Percentiles rank a stretch among this genome's conserved stretches.
Conservation (phyloP, 345 rosid genomes). For the Arabidopsis arenosa region DNA sequence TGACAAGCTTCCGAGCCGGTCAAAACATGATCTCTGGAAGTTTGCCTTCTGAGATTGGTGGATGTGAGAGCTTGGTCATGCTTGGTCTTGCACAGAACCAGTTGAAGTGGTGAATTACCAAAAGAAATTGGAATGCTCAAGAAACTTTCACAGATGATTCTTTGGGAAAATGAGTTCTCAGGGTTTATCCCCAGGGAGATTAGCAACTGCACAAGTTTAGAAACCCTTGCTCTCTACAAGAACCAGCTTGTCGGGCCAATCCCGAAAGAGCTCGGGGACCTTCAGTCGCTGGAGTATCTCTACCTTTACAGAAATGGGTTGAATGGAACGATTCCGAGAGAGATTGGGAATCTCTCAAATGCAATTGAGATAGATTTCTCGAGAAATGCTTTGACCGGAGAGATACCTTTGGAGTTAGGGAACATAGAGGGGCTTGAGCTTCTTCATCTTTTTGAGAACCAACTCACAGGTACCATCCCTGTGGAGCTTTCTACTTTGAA, state of each 20-base stretch:
- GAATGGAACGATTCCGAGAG: constrained; percentile 80
- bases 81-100: constrained; percentile 91
- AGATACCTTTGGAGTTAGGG: constrained; percentile 73
- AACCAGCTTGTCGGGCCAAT: constrained; percentile 76
- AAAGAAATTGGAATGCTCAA: constrained; percentile 73
- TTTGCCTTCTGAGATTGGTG: constrained; percentile 74
- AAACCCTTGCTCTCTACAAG: constrained; percentile 73
- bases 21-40: constrained; percentile 87
- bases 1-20: constrained; percentile 73
- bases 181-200: constrained; percentile 75
- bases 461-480: constrained; percentile 71
- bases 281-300: constrained; percentile 50
- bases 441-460: constrained; percentile 86
- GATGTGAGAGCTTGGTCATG: constrained; percentile 63
- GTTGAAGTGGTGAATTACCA: constrained; percentile 65
- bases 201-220: constrained; percentile 67
- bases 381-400: constrained; percentile 76
- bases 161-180: constrained; percentile 76
- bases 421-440: constrained; percentile 61
- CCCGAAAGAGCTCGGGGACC: constrained; percentile 67
- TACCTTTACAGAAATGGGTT: constrained; percentile 75
- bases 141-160: constrained; percentile 63
- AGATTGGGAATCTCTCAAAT: constrained; percentile 72
- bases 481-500: constrained; percentile 65
- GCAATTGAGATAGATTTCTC: constrained; percentile 85